Conservation (phyloP, 2,329 filamentous ascomycete genomes). For the Anisogramma anomala region DNA sequence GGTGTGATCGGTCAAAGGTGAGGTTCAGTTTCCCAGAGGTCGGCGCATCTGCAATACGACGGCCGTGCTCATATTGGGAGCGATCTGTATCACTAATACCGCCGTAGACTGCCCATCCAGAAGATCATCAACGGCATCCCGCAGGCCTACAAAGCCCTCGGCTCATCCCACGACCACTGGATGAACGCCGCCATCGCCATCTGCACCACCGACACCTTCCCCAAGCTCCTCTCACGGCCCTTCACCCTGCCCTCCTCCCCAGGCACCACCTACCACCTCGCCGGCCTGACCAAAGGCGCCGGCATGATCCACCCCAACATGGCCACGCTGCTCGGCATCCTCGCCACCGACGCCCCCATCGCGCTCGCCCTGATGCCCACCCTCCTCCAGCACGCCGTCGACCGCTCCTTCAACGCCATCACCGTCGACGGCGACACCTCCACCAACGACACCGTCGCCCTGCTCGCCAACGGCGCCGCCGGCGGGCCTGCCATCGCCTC, state of each 20-base stretch:
- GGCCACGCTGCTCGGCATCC: slow-evolving; percentile 84
- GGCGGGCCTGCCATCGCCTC: slow-evolving; percentile 55
- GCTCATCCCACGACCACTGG: slow-evolving; percentile 74
- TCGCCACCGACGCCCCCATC: slow-evolving; percentile 84
- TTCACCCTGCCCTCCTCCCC: slow-evolving; percentile 78
- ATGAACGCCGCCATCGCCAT: slow-evolving; percentile 77
- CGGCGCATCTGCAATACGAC: neutral
- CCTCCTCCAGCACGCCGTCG: slow-evolving; percentile 62
- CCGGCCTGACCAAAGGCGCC: slow-evolving; percentile 93
- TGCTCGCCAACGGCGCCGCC: slow-evolving; percentile 91
- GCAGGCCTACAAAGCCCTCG: slow-evolving; percentile 58
- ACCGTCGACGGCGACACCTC: slow-evolving; percentile 95
- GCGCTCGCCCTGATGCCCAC: slow-evolving; percentile 52
- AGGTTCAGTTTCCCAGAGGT: neutral
- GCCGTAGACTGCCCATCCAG: slow-evolving; percentile 65
- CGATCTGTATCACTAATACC: slow-evolving; percentile 11
- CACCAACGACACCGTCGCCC: slow-evolving; percentile 89
- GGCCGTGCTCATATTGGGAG: too few relatives aligned
- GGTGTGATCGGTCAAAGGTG: slow-evolving; percentile 91
- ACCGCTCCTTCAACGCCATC: slow-evolving; percentile 90
- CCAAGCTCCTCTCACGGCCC: slow-evolving; percentile 76
- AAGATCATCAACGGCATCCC: slow-evolving; percentile 83
- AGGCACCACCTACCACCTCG: slow-evolving; percentile 65
- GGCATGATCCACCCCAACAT: slow-evolving; percentile 87
- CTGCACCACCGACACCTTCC: slow-evolving; percentile 97